Evolutionary conservation across 768 basidiomycete species (phyloP), one percentile per base, ranked within the genome.

Genomic region (Russula foetens): DNA sequence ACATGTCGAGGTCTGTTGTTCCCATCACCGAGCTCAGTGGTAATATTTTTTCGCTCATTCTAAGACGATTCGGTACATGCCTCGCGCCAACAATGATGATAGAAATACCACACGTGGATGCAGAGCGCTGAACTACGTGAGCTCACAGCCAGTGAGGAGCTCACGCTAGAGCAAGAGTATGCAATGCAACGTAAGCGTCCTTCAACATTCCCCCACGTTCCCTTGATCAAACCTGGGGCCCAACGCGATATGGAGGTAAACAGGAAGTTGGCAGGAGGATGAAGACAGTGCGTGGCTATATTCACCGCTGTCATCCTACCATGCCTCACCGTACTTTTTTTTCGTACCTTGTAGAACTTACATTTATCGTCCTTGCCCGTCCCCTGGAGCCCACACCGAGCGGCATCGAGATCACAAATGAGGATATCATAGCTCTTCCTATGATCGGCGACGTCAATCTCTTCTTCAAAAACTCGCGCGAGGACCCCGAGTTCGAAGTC

Each of bases 391-490:
- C 56, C 51, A 23, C 23, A 17, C 9, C 23, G 7, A n/a, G 62
- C 46, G 53, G 23, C 2, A 3, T 26, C 39, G 44, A 17, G 33
- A 68, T 38, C 33, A 67, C 59, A 46, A 59, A 51, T 28, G 69
- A 51, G 70, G 76, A 59, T 64, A 60, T 67, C 72, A 75, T 67
- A 41, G 28, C 72, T 69, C 68, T 77, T 60, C 81, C 78, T 11
- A 94, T 96, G 92, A 75, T 95, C 21, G 95, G 95, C 33, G 95
- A 98, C 69, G 92, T 93, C 38, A 97, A 97, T 71, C 73, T 97
- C 28, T 97, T 97, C 71, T 73, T 96, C 45, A 86, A 87, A 48
- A 84, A 84, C 48, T 65, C 70, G 19, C 71, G 63, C 33, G 67
- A 59, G 11, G 66, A 68, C 21, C 65, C 64, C 11, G 73, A 73